Evolutionary conservation across 1,139 yeast species (phyloP), one percentile per base, ranked within the genome.

Genomic region (Yarrowia galli): DNA sequence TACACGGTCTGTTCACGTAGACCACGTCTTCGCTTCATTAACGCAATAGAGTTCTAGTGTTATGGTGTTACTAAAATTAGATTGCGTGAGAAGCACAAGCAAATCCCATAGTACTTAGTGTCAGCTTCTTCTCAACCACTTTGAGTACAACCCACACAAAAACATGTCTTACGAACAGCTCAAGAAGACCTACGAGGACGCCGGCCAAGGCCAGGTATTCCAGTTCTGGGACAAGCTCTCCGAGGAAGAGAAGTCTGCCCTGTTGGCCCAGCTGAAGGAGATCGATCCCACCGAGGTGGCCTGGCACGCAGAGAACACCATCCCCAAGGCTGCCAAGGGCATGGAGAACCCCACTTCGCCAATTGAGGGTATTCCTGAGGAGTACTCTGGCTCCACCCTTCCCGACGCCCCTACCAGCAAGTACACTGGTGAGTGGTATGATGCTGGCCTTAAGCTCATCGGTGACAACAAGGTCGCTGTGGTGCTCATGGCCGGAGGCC

Each of bases 401-500:
- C 66, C 66, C 15, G 74, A 73, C 43, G 70, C 71, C 15, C 72
- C 69, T 36, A 68, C 71, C 35, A 61, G 70, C 9, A 73, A 68
- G 40, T 65, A 71, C 43, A 67, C 69, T 22, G 61, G 68, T 35
- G 73, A 76, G 22, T 93, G 97, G 92, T 74, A 76, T 40, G 72
- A 79, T 1, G 69, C 79, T 20, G 99, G 99, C 16, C 78, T 89
- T 56, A 80, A 85, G 45, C 89, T 96, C 48, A 89, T 95, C 70
- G 79, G 85, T 38, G 76, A 81, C 35, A 89, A 89, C 72, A 86
- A 89, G 74, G 98, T 93, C 23, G 99, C 92, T 32, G 95, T 95
- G 10, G 83, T 95, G 60, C 83, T 95, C 69, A 88, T 95, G 89
- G 98, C 99, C 13, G 99, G 99, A 69, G 99, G 99, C 68, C 99